A percentile compares a stretch with the other conserved stretches of the same genome.
These are phyloP conservation scores for Pythium myriotylum DNA, from an alignment of 352 stramenopile genomes.

Conservation along the genomic window DNA sequence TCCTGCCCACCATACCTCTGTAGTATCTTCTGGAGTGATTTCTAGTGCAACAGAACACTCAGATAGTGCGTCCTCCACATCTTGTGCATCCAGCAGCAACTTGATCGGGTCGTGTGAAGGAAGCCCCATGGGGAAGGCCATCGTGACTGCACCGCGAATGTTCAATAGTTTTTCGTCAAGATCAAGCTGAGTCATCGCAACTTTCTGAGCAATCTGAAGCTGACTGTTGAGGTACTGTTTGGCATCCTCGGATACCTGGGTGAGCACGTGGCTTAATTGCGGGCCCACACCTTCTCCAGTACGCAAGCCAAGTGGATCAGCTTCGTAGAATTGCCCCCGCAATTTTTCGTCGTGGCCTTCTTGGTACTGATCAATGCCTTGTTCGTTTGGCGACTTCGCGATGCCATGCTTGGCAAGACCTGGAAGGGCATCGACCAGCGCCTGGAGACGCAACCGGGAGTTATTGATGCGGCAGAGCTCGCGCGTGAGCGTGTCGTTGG, in stretches of 20 bases:
- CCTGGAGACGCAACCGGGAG: constrained; percentile 62
- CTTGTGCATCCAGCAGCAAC: constrained; percentile 78
- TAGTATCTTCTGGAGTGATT: constrained; percentile 79
- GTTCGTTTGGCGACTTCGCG: constrained; percentile 82
- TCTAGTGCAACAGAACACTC: constrained; percentile 77
- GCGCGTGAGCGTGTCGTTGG: constrained; percentile 86
- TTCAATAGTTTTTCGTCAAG: constrained; percentile 94
- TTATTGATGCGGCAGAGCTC: constrained; percentile 88
- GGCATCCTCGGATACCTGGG: constrained; percentile 74
- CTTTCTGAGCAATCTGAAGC: constrained; percentile 67
- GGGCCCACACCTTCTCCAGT: constrained; percentile 88
- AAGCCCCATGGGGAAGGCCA: constrained; percentile 95
- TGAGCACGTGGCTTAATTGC: constrained; percentile 78
- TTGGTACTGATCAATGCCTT: constrained; percentile 90
- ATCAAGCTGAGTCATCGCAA: constrained; percentile 53
- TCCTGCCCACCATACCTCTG: constrained; percentile 94
- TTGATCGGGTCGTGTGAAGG: constrained; percentile 89
- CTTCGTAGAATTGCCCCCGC: constrained; percentile 81
- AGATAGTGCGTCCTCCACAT: constrained; percentile 55
- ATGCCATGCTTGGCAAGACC: constrained; percentile 82
- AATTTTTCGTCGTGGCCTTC: constrained; percentile 44
- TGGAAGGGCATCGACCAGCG: constrained; percentile 77
- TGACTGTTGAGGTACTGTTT: constrained; percentile 72
- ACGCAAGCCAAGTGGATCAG: constrained; percentile 84
- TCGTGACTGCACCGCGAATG: constrained; percentile 90